Conservation (phyloP, 768 basidiomycete species). For the Auricularia heimuer region DNA sequence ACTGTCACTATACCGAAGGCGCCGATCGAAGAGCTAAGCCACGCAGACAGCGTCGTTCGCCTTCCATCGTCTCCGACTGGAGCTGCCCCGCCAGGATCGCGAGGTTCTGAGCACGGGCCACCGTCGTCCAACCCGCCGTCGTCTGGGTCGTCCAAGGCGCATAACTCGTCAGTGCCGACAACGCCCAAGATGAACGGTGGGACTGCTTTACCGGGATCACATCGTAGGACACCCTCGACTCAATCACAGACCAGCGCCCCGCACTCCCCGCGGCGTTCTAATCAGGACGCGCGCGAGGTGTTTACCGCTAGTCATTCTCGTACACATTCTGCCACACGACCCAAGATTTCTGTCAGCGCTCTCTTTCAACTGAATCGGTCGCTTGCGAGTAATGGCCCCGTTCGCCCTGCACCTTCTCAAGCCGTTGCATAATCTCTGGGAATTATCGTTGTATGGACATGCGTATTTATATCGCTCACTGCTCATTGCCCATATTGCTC, state of each 20-base stretch:
- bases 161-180: not conserved
- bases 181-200: not conserved
- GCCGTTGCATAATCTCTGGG: not conserved
- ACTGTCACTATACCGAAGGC: not conserved
- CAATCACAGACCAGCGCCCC: not conserved
- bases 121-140: no score
- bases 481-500: not conserved
- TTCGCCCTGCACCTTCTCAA: not conserved
- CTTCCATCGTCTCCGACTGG: not conserved
- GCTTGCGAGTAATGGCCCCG: not conserved
- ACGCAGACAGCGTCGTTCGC: not conserved
- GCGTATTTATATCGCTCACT: not conserved
- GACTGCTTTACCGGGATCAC: not conserved
- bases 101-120: not conserved
- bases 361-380: not conserved
- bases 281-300: not conserved
- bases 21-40: not conserved
- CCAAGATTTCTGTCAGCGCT: conserved; percentile 1
- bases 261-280: not conserved
- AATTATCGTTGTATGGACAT: not conserved
- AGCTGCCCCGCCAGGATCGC: not conserved
- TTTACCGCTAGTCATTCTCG: not conserved
- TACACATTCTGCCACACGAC: not conserved
- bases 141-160: not conserved
- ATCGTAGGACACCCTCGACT: not conserved